A percentile compares a stretch with the other conserved stretches of the same genome.
phyloP scores from a whole-genome alignment of 306 rosid species.

The Medicago ruthenica region DNA sequence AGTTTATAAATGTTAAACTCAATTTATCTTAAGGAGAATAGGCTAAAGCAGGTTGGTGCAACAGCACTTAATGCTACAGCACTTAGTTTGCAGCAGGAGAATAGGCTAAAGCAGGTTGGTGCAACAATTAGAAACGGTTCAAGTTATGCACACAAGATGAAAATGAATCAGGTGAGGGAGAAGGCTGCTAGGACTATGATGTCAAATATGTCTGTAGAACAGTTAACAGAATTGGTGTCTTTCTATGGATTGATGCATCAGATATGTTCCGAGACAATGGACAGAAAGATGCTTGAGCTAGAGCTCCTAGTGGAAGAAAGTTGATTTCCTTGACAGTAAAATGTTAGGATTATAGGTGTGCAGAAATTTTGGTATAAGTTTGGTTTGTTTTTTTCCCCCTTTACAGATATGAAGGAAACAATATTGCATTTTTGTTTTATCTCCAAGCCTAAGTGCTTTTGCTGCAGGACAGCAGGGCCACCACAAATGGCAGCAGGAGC shows the following conservation, averaged over 20 bases:
- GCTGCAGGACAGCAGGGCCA: no score
- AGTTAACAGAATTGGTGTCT: constrained; percentile 40
- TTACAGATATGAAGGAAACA: background rate
- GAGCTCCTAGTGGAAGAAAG: constrained; percentile 34
- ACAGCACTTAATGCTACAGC: no score
- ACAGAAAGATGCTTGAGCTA: constrained; percentile 38
- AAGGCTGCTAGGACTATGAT: constrained; percentile 41
- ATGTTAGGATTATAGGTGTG: constrained; percentile 15
- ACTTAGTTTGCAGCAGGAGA: constrained; percentile 50
- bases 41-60: no score
- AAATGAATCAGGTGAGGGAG: constrained; percentile 40
- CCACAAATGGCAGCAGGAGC: no score
- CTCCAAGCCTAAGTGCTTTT: no score
- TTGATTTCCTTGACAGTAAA: constrained; percentile 19
- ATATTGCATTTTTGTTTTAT: background rate
- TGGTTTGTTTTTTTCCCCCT: constrained; percentile 9
- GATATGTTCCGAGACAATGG: constrained; percentile 38
- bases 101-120: constrained; percentile 50
- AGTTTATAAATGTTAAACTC: no score
- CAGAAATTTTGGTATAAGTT: constrained; percentile 3
- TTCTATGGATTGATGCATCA: constrained; percentile 33
- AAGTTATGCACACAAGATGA: constrained; percentile 27
- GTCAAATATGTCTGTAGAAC: constrained; percentile 47
- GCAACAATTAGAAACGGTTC: constrained; percentile 47
- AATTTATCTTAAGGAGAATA: no score